phyloP scores from a whole-genome alignment of 192 early-diverging fungal genomes.

The Mortierella claussenii region DNA sequence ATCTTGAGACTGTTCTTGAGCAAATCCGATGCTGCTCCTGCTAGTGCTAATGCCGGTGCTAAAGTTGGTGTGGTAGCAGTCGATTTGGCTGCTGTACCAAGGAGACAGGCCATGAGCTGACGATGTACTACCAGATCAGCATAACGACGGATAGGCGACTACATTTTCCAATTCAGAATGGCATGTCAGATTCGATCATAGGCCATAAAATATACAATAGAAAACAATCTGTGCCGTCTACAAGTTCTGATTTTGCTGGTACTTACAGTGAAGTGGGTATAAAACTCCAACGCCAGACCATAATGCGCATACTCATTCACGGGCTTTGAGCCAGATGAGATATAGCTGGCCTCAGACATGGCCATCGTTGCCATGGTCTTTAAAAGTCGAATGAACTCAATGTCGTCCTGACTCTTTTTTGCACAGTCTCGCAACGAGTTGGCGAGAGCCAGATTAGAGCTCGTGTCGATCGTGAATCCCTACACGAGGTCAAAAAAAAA shows the following conservation, averaged over 20 bases:
- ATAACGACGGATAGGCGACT: slow-evolving; percentile 83
- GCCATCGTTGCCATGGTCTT: slow-evolving; percentile 82
- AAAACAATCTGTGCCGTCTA: too few relatives aligned
- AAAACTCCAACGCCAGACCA: slow-evolving; percentile 77
- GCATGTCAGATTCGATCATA: too few relatives aligned
- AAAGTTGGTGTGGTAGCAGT: background rate
- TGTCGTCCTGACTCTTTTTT: slow-evolving; percentile 53
- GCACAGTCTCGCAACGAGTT: slow-evolving; percentile 64
- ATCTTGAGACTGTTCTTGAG: slow-evolving; percentile 51
- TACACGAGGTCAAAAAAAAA: too few relatives aligned
- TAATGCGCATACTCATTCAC: slow-evolving; percentile 71
- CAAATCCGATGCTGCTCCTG: slow-evolving; percentile 37
- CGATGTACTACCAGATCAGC: slow-evolving; percentile 85
- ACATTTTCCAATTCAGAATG: too few relatives aligned
- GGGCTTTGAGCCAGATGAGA: slow-evolving; percentile 65
- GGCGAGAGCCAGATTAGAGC: slow-evolving; percentile 72
- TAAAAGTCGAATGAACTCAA: slow-evolving; percentile 66
- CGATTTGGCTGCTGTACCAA: background rate
- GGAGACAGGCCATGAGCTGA: slow-evolving; percentile 67
- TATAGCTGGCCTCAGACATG: slow-evolving; percentile 80
- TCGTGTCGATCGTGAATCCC: slow-evolving; percentile 71
- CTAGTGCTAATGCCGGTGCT: too few relatives aligned
- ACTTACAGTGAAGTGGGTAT: slow-evolving; percentile 83
- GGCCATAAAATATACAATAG: too few relatives aligned
- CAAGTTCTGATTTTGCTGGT: too few relatives aligned